Percentiles rank a stretch among this genome's conserved stretches.
These are phyloP conservation scores for Aphanomyces stellatus DNA, from an alignment of 352 stramenopile genomes.

Conservation along the genomic window DNA sequence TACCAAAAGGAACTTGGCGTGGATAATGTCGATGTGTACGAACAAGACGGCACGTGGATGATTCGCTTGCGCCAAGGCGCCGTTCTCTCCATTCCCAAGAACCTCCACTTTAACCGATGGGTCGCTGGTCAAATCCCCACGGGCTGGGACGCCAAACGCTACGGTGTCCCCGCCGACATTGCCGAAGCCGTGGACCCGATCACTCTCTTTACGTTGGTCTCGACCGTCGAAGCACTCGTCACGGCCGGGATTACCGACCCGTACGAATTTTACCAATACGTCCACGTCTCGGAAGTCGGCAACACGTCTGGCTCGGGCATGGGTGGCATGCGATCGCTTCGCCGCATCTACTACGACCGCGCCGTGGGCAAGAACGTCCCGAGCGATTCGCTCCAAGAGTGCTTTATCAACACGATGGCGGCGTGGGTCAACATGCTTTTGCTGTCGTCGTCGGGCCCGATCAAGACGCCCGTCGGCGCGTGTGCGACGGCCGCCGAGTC, in stretches of 20 bases:
- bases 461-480: constrained; percentile 82
- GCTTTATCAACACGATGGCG: constrained; percentile 84
- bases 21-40: constrained; percentile 77
- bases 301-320: constrained; percentile 80
- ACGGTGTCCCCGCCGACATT: constrained; percentile 75
- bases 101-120: constrained; percentile 75
- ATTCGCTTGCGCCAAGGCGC: constrained; percentile 72
- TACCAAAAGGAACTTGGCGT: constrained; percentile 72
- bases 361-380: constrained; percentile 58
- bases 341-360: constrained; percentile 67
- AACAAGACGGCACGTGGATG: constrained; percentile 67
- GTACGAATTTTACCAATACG: constrained; percentile 89
- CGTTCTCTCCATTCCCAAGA: constrained; percentile 72
- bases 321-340: constrained; percentile 70
- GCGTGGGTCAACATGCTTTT: constrained; percentile 88
- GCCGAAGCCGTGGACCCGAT: constrained; percentile 70
- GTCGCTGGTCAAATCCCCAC: constrained; percentile 84
- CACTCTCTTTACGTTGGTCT: constrained; percentile 63
- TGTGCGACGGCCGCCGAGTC: constrained; percentile 82
- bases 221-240: constrained; percentile 78
- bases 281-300: constrained; percentile 81
- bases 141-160: constrained; percentile 73
- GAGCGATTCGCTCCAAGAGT: constrained; percentile 74
- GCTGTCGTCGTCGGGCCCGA: constrained; percentile 75
- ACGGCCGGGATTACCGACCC: constrained; percentile 71